Evolutionary conservation across 371 early-diverging fungal species (phyloP), one percentile per base, ranked within the genome.

Genomic region (Apophysomyces elegans): DNA sequence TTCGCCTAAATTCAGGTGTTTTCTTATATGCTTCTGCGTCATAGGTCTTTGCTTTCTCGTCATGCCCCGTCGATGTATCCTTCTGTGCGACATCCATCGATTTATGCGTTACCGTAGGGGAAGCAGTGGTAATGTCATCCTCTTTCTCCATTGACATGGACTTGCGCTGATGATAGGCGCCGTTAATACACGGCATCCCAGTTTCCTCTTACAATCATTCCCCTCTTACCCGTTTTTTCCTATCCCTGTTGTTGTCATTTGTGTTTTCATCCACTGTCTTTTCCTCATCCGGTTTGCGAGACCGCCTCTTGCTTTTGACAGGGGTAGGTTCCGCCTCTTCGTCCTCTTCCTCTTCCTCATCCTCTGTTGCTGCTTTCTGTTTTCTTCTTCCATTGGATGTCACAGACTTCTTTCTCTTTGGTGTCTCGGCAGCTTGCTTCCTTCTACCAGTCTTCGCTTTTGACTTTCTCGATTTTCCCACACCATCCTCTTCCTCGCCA

Each of bases 191-290:
- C 47, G 54, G 26, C 18, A 12, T 13, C 43, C 21, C 54, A 16
- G 0, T 50, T n/a, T 47, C 18, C 18, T 47, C 21, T 21, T 21
- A 18, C 9, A 26, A 45, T 32, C 21, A 26, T 32, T 18, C 21
- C 21, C 21, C 21, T 65, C 71, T 67, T 71, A 78, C 79, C 69
- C 80, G 59, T 64, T 65, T 74, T 56, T 79, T 79, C 57, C 71
- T 59, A 46, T 68, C 74, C 37, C 21, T 12, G 54, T 16, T 50
- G 21, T 50, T 50, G 9, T 50, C 54, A 44, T 61, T 64, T 6
- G 65, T 58, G 32, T 45, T 46, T 18, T 66, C 67, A 46, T 63
- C 59, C 11, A 56, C 59, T 7, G 74, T 70, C 36, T 77, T 65
- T 7, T 69, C 76, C 26, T 74, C 65, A 21, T 68, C 64, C 38